Conservation (phyloP, 495 filamentous ascomycete genomes). For the Annulohypoxylon maeteangense region DNA sequence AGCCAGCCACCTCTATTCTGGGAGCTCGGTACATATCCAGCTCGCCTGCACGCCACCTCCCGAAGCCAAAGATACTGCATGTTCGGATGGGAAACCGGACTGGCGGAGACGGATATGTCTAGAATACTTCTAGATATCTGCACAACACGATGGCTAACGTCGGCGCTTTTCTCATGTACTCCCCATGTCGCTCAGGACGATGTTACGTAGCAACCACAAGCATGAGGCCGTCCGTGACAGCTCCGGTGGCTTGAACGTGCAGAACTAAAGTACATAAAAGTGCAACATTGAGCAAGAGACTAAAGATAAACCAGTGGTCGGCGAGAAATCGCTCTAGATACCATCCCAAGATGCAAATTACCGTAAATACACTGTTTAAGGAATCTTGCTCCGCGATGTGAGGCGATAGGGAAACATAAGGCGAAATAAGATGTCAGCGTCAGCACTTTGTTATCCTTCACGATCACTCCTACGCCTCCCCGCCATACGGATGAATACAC, state of each 20-base stretch:
- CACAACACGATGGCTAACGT: not conserved
- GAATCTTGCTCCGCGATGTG: not conserved
- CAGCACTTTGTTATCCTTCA: slow-evolving; percentile 4
- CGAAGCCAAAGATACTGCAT: not conserved
- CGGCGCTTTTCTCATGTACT: not conserved
- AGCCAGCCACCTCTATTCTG: not conserved
- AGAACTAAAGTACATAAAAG: not conserved
- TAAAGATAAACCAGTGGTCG: not conserved
- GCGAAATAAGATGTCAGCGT: not conserved
- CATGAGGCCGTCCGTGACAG: not conserved
- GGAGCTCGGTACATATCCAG: not conserved
- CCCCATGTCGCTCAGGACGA: not conserved
- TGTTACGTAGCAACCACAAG: not conserved
- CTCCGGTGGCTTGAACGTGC: slow-evolving; percentile 2
- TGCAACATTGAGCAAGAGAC: not conserved
- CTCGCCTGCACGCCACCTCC: slow-evolving; percentile 4
- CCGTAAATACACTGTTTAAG: not conserved
- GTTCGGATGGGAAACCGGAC: not conserved
- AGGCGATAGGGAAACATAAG: not conserved
- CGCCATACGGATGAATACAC: not conserved
- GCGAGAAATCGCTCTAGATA: not conserved
- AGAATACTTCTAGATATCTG: not conserved
- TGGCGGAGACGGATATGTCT: not conserved
- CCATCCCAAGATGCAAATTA: not conserved
- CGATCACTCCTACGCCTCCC: not conserved